Base-by-base conservation (phyloP, 257 asterid species). In the Solanum appendiculatum region DNA sequence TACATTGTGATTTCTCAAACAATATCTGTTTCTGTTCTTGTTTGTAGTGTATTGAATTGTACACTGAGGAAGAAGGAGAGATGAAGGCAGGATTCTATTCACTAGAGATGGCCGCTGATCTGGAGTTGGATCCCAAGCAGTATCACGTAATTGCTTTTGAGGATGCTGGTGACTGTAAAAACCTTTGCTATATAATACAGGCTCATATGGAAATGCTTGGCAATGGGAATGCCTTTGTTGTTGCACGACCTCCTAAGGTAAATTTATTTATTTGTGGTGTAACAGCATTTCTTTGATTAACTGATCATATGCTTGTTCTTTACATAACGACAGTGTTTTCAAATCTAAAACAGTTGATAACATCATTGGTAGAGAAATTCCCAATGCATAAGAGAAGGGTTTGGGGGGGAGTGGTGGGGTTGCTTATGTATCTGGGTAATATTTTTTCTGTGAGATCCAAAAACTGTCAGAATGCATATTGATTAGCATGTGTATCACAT, bases 31-130 rank as follows among this genome's bases (percentile, higher is more conserved):
- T 86, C 46, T 86, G 68, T 83, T 64, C 88, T 90, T 86, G 63
- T 80, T 91, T 56, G 46, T 88, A 97, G 99, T 93, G 99, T 91
- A 93, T 97, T 74, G 99, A 97, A 88, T 66, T 97, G 90, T 96
- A 95, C 90, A 96, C 94, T 0, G 86, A 91, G 42, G 96, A 94
- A 81, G 88, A 92, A 21, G 98, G 93, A 86, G 97, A 95, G 92
- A 93, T 94, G 92, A 91, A 90, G 88, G 93, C 91, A 60, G 99
- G 99, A 63, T 94, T 97, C 77, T 97, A 97, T 91, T 94, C 99
- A 7, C 89, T 97, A 89, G 99, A 96, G 91, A 97, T 97, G 99
- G 99, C 98, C 54, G 91, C 97, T 88, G 98, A 97, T 93, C 98
- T 96, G 46, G 98, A 96, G 86, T 92, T 97, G 93, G 95, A 95